Percentiles rank a stretch among this genome's conserved stretches.
Conservation (phyloP, 176 grass and related monocot species). For the Secale cereale region DNA sequence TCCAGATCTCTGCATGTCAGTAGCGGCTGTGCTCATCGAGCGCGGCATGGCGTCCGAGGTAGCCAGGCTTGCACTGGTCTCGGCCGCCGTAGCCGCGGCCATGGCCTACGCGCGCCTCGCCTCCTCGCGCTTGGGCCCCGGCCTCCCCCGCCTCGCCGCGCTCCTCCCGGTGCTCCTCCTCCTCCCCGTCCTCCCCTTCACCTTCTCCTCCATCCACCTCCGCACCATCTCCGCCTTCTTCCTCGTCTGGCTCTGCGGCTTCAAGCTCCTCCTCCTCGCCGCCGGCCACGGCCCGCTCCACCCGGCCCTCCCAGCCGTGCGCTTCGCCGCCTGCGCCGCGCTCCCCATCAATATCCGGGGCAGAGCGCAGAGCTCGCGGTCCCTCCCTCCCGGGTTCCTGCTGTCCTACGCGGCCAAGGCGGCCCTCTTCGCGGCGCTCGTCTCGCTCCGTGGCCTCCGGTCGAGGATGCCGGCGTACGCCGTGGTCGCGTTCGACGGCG, state of each 20-base stretch:
- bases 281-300: slow-evolving; percentile 44
- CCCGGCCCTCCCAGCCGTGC: slow-evolving; percentile 30
- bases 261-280: slow-evolving; percentile 73
- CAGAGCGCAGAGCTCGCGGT: neutral
- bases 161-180: slow-evolving; percentile 51
- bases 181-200: slow-evolving; percentile 52
- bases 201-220: slow-evolving; percentile 63
- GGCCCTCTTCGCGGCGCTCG: slow-evolving; percentile 34
- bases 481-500: slow-evolving; percentile 38
- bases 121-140: slow-evolving; percentile 31
- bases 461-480: slow-evolving; percentile 22
- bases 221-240: slow-evolving; percentile 69
- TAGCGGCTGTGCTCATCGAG: neutral
- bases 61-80: slow-evolving; percentile 9
- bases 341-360: slow-evolving; percentile 48
- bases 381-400: neutral
- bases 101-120: slow-evolving; percentile 55
- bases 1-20: neutral
- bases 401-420: slow-evolving; percentile 42
- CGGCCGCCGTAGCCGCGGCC: slow-evolving; percentile 10
- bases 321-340: slow-evolving; percentile 47
- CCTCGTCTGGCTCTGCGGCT: slow-evolving; percentile 61
- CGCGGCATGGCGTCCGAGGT: neutral
- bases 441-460: slow-evolving; percentile 30
- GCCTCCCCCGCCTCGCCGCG: slow-evolving; percentile 34